phyloP scores from a whole-genome alignment of 2,329 filamentous ascomycete genomes.

The Xylariomycetidae sp. region DNA sequence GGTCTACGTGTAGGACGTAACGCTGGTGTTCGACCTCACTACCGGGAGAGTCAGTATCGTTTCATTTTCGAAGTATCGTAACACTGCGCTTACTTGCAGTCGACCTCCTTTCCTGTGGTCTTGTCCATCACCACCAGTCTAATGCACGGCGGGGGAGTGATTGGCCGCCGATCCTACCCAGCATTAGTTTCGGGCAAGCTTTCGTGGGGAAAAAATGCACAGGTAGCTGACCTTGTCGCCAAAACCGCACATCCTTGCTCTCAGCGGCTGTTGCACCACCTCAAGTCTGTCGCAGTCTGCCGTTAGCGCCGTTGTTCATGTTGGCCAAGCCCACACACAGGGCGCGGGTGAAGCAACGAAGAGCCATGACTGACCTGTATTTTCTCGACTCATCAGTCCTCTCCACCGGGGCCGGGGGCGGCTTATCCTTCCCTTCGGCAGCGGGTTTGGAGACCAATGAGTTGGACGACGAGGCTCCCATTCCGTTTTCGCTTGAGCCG shows the following conservation, averaged over 20 bases:
- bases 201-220: constrained; percentile 5
- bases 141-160: constrained; percentile 91
- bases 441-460: constrained; percentile 18
- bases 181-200: constrained; percentile 9
- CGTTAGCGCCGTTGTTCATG: too few relatives aligned
- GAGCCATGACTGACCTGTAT: constrained; percentile 19
- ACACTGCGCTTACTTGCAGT: constrained; percentile 63
- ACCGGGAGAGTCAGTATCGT: background rate
- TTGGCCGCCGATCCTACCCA: constrained; percentile 78
- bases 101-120: constrained; percentile 70
- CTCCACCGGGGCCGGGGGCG: constrained; percentile 19
- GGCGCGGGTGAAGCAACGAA: too few relatives aligned
- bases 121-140: constrained; percentile 73
- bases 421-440: constrained; percentile 18
- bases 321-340: too few relatives aligned
- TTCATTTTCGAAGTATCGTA: background rate
- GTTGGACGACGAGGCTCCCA: constrained; percentile 13
- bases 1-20: constrained; percentile 50
- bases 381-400: constrained; percentile 22
- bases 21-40: constrained; percentile 26
- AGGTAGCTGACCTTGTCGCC: constrained; percentile 74
- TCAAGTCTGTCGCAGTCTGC: constrained; percentile 47
- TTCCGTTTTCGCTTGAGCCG: constrained; percentile 19
- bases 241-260: constrained; percentile 97
- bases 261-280: constrained; percentile 84